These are phyloP conservation scores for Typha latifolia DNA, from an alignment of 176 grass and related monocot genomes.

Conservation along the genomic window DNA sequence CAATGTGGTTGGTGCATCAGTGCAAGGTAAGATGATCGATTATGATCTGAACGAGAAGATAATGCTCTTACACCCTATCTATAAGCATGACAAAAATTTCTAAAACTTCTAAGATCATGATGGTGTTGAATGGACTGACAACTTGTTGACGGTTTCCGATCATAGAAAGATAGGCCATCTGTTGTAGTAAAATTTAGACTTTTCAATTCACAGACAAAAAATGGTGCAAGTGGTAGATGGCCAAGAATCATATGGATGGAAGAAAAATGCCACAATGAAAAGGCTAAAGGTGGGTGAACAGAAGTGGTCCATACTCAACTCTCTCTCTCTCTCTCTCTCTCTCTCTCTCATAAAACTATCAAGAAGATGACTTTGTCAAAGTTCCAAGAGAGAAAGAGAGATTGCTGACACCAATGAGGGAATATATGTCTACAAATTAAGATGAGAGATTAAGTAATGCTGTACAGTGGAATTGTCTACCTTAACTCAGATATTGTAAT, in stretches of 20 bases:
- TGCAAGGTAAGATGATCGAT: too few species aligned
- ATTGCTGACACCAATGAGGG: neutral
- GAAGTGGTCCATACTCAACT: neutral
- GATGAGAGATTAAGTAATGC: neutral
- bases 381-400: neutral
- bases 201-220: too few species aligned
- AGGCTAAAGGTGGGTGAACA: neutral
- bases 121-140: too few species aligned
- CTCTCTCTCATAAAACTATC: neutral
- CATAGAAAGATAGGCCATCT: too few species aligned
- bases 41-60: too few species aligned
- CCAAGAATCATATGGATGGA: neutral
- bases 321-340: constrained; percentile 4
- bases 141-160: too few species aligned
- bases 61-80: too few species aligned
- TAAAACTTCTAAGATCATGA: too few species aligned
- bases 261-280: neutral
- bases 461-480: neutral
- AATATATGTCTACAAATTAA: neutral
- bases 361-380: neutral
- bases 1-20: too few species aligned
- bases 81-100: too few species aligned
- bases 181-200: too few species aligned
- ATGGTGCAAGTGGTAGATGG: too few species aligned
- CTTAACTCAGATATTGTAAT: neutral